These are phyloP conservation scores for sweet orange (Citrus sinensis) DNA, from an alignment of 345 rosid species.

Conservation along the genomic window DNA sequence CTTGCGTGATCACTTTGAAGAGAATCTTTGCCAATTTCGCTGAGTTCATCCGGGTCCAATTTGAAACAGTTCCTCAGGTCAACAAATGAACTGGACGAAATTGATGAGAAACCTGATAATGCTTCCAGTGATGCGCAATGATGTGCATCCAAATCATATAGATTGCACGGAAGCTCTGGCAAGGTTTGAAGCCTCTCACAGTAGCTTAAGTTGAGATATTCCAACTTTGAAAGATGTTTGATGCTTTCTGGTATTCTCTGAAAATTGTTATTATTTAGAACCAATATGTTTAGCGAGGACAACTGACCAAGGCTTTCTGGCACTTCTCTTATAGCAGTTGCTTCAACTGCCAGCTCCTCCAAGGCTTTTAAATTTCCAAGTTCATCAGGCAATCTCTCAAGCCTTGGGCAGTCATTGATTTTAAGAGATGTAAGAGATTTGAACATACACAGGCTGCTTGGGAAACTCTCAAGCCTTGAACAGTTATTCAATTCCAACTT, in stretches of 20 bases:
- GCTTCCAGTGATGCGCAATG: too few relatives aligned
- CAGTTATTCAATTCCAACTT: neutral
- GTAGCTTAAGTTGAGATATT: too few relatives aligned
- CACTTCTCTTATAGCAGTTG: neutral
- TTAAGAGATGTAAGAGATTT: neutral
- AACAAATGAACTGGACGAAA: neutral
- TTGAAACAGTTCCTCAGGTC: neutral
- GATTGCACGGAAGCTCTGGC: too few relatives aligned
- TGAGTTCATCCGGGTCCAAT: neutral
- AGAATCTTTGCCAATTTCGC: too few relatives aligned
- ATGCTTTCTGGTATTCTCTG: too few relatives aligned
- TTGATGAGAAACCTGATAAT: too few relatives aligned
- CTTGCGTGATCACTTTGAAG: too few relatives aligned
- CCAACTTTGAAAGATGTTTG: too few relatives aligned
- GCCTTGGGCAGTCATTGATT: neutral
- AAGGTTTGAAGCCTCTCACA: too few relatives aligned
- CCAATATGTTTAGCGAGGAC: neutral
- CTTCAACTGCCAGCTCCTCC: conserved; percentile 5
- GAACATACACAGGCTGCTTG: conserved; percentile 14
- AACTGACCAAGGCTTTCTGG: neutral
- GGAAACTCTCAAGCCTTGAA: neutral
- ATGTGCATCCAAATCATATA: neutral
- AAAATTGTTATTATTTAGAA: too few relatives aligned
- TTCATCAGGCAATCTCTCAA: neutral
- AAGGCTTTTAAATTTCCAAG: neutral